A percentile compares a stretch with the other conserved stretches of the same genome.
Conservation (phyloP, 2,329 filamentous ascomycete genomes). For the Penicillium sumatraense region DNA sequence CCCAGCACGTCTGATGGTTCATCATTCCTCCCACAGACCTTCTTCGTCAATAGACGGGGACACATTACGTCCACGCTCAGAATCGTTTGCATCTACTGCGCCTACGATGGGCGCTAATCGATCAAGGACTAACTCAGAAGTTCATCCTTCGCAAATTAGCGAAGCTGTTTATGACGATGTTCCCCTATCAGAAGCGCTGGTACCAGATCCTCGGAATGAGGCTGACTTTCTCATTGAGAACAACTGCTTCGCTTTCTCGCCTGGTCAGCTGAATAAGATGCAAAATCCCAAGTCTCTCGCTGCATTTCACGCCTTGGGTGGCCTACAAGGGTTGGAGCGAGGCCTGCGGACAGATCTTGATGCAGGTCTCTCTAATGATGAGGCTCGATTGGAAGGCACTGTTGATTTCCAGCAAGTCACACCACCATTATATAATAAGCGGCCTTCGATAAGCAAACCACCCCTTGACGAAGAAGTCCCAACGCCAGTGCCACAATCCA, state of each 20-base stretch:
- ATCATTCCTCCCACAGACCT: slow-evolving; percentile 34
- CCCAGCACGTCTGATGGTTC: slow-evolving; percentile 30
- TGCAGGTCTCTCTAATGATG: slow-evolving; percentile 77
- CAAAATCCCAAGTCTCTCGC: slow-evolving; percentile 85
- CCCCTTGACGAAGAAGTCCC: neutral
- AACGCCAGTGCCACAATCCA: slow-evolving; percentile 1
- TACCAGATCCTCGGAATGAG: slow-evolving; percentile 76
- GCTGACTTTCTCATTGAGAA: slow-evolving; percentile 74
- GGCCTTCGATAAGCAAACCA: slow-evolving; percentile 16
- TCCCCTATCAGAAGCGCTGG: slow-evolving; percentile 63
- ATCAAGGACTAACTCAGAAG: slow-evolving; percentile 40
- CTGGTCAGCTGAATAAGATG: slow-evolving; percentile 81
- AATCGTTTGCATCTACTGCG: slow-evolving; percentile 44
- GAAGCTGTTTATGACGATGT: slow-evolving; percentile 43
- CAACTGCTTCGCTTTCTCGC: slow-evolving; percentile 82
- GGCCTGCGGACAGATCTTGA: slow-evolving; percentile 75
- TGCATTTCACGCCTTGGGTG: slow-evolving; percentile 81
- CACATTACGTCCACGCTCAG: slow-evolving; percentile 49
- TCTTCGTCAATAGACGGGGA: slow-evolving; percentile 47
- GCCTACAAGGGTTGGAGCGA: slow-evolving; percentile 75
- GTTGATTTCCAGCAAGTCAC: slow-evolving; percentile 76
- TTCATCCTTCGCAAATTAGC: slow-evolving; percentile 18
- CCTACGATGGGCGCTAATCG: slow-evolving; percentile 34
- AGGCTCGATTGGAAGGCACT: slow-evolving; percentile 66
- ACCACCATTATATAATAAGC: slow-evolving; percentile 21